A percentile compares a stretch with the other conserved stretches of the same genome.
These are phyloP conservation scores for Cladosporium oxysporum DNA, from an alignment of 2,329 filamentous ascomycete genomes.

Conservation along the genomic window DNA sequence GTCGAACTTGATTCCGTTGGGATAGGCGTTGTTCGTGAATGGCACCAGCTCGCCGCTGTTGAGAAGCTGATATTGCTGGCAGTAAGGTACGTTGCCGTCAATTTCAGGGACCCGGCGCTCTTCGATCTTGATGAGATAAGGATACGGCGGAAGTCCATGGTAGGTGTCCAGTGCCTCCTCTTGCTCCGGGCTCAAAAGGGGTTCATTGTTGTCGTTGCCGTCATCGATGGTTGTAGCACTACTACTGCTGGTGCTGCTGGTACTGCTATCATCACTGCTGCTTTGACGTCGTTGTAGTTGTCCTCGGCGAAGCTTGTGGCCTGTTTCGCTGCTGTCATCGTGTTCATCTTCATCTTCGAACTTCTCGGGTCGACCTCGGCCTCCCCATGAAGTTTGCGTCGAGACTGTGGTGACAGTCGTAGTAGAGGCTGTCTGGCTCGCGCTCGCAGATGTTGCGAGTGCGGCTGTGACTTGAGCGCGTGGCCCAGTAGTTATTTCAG, in stretches of 20 bases:
- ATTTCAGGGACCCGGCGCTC: conserved; percentile 58
- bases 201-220: conserved; percentile 21
- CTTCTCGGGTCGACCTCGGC: not conserved
- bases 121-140: conserved; percentile 65
- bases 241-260: not conserved
- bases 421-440: conserved; percentile 10
- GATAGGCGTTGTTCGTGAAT: not conserved
- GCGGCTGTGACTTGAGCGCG: not conserved
- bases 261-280: not conserved
- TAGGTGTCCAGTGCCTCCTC: conserved; percentile 20
- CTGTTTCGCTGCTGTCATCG: not conserved
- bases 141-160: conserved; percentile 33
- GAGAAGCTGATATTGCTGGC: conserved; percentile 64
- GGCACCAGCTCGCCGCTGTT: conserved; percentile 44
- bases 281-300: not conserved
- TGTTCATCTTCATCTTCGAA: not conserved
- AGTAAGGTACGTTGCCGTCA: conserved; percentile 57
- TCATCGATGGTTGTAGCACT: conserved; percentile 2
- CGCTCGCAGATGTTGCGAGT: not conserved
- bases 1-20: conserved; percentile 8
- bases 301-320: not conserved
- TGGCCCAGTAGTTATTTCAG: not conserved
- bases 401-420: conserved; percentile 22
- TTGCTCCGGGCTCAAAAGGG: conserved; percentile 15
- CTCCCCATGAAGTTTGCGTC: conserved; percentile 18